A percentile compares a stretch with the other conserved stretches of the same genome.
Evolutionary conservation across 2,329 filamentous ascomycete species (phyloP).

Genomic region (Amphichorda felina): DNA sequence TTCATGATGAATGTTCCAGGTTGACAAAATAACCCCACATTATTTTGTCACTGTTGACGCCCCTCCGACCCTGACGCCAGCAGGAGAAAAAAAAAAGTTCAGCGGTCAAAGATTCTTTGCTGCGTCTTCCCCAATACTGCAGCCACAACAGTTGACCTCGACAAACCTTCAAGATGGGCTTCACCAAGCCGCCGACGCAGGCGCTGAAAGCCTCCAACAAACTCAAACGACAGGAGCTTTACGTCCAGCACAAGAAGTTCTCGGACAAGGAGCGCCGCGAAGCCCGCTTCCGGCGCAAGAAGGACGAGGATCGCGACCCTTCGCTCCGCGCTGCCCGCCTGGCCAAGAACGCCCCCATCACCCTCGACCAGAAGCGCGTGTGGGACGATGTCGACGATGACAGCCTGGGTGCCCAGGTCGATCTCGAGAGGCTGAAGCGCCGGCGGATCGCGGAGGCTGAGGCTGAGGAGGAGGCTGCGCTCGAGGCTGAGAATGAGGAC

Average conservation of each 20-base stretch:
- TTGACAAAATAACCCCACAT: too few relatives aligned
- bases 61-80: too few relatives aligned
- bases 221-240: slow-evolving; percentile 62
- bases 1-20: too few relatives aligned
- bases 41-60: too few relatives aligned
- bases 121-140: too few relatives aligned
- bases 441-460: slow-evolving; percentile 41
- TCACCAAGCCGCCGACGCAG: slow-evolving; percentile 19
- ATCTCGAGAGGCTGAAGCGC: slow-evolving; percentile 47
- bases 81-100: too few relatives aligned
- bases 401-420: slow-evolving; percentile 40
- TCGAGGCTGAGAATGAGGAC: slow-evolving; percentile 29
- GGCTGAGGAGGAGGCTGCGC: slow-evolving; percentile 35
- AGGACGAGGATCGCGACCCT: slow-evolving; percentile 77
- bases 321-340: slow-evolving; percentile 61
- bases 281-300: slow-evolving; percentile 65
- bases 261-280: slow-evolving; percentile 65
- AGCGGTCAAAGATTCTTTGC: too few relatives aligned
- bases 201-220: slow-evolving; percentile 57
- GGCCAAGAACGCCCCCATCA: slow-evolving; percentile 66
- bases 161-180: slow-evolving; percentile 14
- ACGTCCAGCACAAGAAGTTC: slow-evolving; percentile 68
- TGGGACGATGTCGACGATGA: slow-evolving; percentile 72
- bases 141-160: neutral
- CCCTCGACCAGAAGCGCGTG: slow-evolving; percentile 76